These are phyloP conservation scores for Tricholoma hemisulphureum DNA, from an alignment of 768 basidiomycete species.

Conservation along the genomic window DNA sequence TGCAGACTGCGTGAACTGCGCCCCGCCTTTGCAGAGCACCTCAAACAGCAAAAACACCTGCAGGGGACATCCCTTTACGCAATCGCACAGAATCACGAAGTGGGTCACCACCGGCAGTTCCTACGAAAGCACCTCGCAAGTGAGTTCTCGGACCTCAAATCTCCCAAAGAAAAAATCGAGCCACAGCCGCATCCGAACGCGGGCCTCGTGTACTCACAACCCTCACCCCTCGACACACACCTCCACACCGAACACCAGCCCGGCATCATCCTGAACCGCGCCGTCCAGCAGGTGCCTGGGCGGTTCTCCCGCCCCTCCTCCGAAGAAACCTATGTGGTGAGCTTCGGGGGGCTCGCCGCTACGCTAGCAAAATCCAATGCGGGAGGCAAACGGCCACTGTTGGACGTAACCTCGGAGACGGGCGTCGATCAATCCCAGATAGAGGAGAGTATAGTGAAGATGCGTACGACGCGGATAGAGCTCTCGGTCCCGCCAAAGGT, in stretches of 20 bases:
- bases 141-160: slow-evolving; percentile 19
- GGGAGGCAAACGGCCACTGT: slow-evolving; percentile 19
- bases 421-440: slow-evolving; percentile 24
- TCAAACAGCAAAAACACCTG: slow-evolving; percentile 27
- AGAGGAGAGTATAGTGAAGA: slow-evolving; percentile 26
- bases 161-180: slow-evolving; percentile 42
- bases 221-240: slow-evolving; percentile 51
- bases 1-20: slow-evolving; percentile 55
- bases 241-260: slow-evolving; percentile 52
- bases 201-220: slow-evolving; percentile 59
- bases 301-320: background rate
- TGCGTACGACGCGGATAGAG: slow-evolving; percentile 24
- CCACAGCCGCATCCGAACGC: slow-evolving; percentile 63
- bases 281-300: background rate
- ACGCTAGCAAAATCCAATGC: slow-evolving; percentile 16
- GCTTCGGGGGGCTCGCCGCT: slow-evolving; percentile 46
- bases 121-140: slow-evolving; percentile 31
- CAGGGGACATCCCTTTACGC: slow-evolving; percentile 18
- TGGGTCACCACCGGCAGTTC: slow-evolving; percentile 36
- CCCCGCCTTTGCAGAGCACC: slow-evolving; percentile 50
- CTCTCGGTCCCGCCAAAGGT: background rate
- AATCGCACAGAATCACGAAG: slow-evolving; percentile 22
- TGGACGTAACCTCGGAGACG: slow-evolving; percentile 27
- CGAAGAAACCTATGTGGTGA: slow-evolving; percentile 26
- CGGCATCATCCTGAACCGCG: slow-evolving; percentile 52